A percentile compares a stretch with the other conserved stretches of the same genome.
Conservation (phyloP, 1,139 yeast genomes). For the Geotrichum aggregatum region DNA sequence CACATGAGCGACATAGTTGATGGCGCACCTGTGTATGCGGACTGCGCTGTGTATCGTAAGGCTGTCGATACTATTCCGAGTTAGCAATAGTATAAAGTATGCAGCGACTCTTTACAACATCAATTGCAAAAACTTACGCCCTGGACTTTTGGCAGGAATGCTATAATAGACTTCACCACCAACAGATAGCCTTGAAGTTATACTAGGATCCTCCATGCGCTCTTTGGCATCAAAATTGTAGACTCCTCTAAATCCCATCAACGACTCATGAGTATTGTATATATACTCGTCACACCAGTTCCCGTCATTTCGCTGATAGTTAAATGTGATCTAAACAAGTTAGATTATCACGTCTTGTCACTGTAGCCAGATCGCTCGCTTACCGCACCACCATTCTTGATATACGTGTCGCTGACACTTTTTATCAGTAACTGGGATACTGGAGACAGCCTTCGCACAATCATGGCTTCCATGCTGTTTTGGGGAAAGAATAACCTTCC, state of each 20-base stretch:
- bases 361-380: too few species aligned
- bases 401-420: slow-evolving; percentile 67
- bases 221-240: slow-evolving; percentile 55
- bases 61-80: slow-evolving; percentile 71
- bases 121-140: slow-evolving; percentile 23
- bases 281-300: slow-evolving; percentile 69
- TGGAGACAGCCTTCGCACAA: slow-evolving; percentile 59
- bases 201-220: slow-evolving; percentile 30
- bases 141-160: slow-evolving; percentile 63
- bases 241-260: slow-evolving; percentile 77
- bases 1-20: slow-evolving; percentile 79
- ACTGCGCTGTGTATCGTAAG: slow-evolving; percentile 76
- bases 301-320: slow-evolving; percentile 65
- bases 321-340: slow-evolving; percentile 55
- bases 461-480: slow-evolving; percentile 82
- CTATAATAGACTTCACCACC: slow-evolving; percentile 94
- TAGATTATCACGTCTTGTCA: too few species aligned
- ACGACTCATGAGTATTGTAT: slow-evolving; percentile 79
- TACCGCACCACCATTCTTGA: slow-evolving; percentile 49
- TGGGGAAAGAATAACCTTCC: slow-evolving; percentile 91
- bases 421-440: slow-evolving; percentile 65
- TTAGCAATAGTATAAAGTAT: not conserved
- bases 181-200: slow-evolving; percentile 52
- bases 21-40: slow-evolving; percentile 85
- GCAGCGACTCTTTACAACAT: too few species aligned